Percentiles rank a stretch among this genome's conserved stretches.
phyloP scores from a whole-genome alignment of 2,329 filamentous ascomycete species.

The Diaporthe velutina region DNA sequence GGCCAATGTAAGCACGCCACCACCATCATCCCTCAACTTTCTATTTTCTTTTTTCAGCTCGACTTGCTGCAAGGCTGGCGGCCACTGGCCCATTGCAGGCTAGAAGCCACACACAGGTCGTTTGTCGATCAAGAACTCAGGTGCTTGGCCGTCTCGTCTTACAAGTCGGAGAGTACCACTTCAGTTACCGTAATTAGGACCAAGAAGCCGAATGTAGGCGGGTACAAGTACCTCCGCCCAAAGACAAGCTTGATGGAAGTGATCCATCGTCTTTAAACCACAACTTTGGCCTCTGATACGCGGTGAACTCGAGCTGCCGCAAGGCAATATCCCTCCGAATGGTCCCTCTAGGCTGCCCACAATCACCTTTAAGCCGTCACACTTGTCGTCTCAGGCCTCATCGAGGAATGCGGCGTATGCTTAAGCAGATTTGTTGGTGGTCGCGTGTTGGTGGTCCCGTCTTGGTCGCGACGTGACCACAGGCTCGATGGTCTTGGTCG shows the following conservation, averaged over 20 bases:
- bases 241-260: neutral
- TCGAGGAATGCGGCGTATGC: neutral
- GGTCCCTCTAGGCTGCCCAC: neutral
- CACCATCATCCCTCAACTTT: too few relatives aligned
- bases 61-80: too few relatives aligned
- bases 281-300: neutral
- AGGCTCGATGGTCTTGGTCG: neutral
- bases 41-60: too few relatives aligned
- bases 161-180: too few relatives aligned
- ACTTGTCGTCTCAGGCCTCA: neutral
- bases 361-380: neutral
- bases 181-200: too few relatives aligned
- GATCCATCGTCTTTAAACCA: neutral
- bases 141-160: too few relatives aligned
- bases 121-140: too few relatives aligned
- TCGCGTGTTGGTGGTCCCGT: neutral
- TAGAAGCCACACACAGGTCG: too few relatives aligned
- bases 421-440: neutral
- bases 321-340: neutral
- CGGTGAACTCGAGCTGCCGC: neutral
- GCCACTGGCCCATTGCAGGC: too few relatives aligned
- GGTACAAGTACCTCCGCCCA: too few relatives aligned
- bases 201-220: too few relatives aligned
- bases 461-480: neutral
- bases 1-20: too few relatives aligned